These are phyloP conservation scores for Ochetophila trinervis DNA, from an alignment of 306 rosid genomes.

Conservation along the genomic window DNA sequence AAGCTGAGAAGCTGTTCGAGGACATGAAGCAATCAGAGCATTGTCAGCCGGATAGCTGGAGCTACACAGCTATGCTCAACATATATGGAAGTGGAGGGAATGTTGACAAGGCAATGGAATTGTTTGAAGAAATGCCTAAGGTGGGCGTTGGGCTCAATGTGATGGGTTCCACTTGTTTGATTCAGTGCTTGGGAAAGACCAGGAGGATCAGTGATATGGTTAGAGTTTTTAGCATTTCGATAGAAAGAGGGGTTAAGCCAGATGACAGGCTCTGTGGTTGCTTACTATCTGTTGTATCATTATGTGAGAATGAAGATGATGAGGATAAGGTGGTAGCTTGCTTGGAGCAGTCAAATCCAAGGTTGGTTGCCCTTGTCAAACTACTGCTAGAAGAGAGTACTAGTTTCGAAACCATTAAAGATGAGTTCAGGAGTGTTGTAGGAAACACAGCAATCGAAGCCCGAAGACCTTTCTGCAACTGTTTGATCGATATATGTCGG, in stretches of 20 bases:
- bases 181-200: conserved; percentile 87
- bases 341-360: conserved; percentile 69
- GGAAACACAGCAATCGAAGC: conserved; percentile 55
- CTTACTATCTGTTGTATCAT: conserved; percentile 66
- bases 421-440: conserved; percentile 58
- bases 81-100: conserved; percentile 80
- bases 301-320: conserved; percentile 49
- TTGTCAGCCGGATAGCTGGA: conserved; percentile 71
- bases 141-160: conserved; percentile 66
- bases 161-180: conserved; percentile 93
- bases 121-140: conserved; percentile 77
- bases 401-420: conserved; percentile 58
- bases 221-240: conserved; percentile 48
- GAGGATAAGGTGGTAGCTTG: conserved; percentile 64
- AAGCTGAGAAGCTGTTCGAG: conserved; percentile 73
- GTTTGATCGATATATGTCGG: conserved; percentile 86
- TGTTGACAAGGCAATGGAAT: conserved; percentile 58
- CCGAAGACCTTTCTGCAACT: conserved; percentile 88
- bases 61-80: conserved; percentile 94
- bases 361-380: conserved; percentile 50
- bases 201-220: conserved; percentile 58
- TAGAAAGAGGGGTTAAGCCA: conserved; percentile 63
- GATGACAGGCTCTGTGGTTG: conserved; percentile 85
- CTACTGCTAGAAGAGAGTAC: conserved; percentile 47
- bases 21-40: conserved; percentile 70